Evolutionary conservation across 2,329 filamentous ascomycete genomes (phyloP), one percentile per base, ranked within the genome.

Genomic region (Fusarium haematococcum): DNA sequence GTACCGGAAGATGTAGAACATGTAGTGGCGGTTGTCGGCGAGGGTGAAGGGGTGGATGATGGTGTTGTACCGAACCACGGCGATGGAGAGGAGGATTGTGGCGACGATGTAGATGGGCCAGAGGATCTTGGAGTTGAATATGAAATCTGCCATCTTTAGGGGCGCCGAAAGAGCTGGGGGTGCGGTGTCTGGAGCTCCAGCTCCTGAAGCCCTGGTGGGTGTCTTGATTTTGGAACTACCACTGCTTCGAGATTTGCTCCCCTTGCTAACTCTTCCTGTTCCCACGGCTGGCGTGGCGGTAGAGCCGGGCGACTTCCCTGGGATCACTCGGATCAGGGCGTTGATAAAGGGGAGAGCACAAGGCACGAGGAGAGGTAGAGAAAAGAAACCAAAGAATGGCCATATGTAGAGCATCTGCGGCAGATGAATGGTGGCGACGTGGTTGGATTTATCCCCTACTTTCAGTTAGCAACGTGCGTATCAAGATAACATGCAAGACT

Each of bases 401-500:
- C 95, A 98, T 75, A 98, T 92, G 80, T 99, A 99, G 20, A 98
- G 91, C 90, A 99, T 94, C 83, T 99, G 97, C 0, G 96, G 89
- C 6, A 97, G 84, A 80, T 99, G 96, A 14, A 98, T 85, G 1
- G 95, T 97, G 1, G 95, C 95, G 35, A 97, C 88, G 79, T 99
- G 97, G 79, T 98, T 98, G 30, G 94, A 92, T 84, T 98, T 98
- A 83, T 99, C 97, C 41, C 95, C 94, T 95, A 65, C 5, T 25
- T 25, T 13, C 2, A 43, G 65, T 85, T 63, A 85, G 78, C 63
- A 39, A 32, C 18, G 6, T 25, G 48, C 7, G 43, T 5, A 58
- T 25, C 6, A 14, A 39, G 25, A 25, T 2, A 20, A 7, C 13
- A 4, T 10, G 6, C 0, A 27, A 41, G n/a, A 73, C 86, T 75